These are phyloP conservation scores for Diplotaxis tenuifolia DNA, from an alignment of 345 rosid species.

Conservation along the genomic window DNA sequence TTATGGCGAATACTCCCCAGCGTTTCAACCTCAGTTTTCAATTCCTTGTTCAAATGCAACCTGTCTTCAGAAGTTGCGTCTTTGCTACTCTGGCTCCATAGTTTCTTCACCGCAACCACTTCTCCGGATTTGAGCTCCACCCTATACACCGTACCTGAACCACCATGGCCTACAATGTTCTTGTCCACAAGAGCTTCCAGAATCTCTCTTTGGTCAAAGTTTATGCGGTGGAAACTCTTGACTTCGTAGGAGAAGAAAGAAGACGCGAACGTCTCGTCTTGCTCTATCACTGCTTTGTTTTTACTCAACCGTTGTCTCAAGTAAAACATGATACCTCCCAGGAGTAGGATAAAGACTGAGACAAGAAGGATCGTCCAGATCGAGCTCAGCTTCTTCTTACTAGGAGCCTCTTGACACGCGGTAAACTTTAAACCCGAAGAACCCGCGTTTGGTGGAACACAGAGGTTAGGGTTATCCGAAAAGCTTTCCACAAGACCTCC, in stretches of 20 bases:
- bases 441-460: slow-evolving; percentile 51
- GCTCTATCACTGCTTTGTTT: slow-evolving; percentile 50
- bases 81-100: slow-evolving; percentile 60
- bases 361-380: slow-evolving; percentile 55
- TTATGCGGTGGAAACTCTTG: slow-evolving; percentile 82
- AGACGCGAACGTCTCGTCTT: slow-evolving; percentile 54
- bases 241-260: slow-evolving; percentile 71
- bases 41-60: slow-evolving; percentile 46
- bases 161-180: slow-evolving; percentile 88
- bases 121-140: slow-evolving; percentile 62
- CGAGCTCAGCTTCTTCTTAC: slow-evolving; percentile 52
- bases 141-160: slow-evolving; percentile 79
- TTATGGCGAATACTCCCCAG: slow-evolving; percentile 83
- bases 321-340: slow-evolving; percentile 59
- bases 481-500: slow-evolving; percentile 81
- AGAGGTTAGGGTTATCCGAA: slow-evolving; percentile 79
- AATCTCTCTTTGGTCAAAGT: slow-evolving; percentile 71
- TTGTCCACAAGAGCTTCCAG: slow-evolving; percentile 64
- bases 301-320: slow-evolving; percentile 52
- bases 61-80: slow-evolving; percentile 54
- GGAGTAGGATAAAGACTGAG: slow-evolving; percentile 48
- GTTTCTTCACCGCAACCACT: slow-evolving; percentile 80
- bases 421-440: slow-evolving; percentile 54
- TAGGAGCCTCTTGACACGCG: slow-evolving; percentile 46
- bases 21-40: slow-evolving; percentile 90